Base-by-base conservation (phyloP, 371 early-diverging fungal genomes). In the Capillidium rhysosporum region DNA sequence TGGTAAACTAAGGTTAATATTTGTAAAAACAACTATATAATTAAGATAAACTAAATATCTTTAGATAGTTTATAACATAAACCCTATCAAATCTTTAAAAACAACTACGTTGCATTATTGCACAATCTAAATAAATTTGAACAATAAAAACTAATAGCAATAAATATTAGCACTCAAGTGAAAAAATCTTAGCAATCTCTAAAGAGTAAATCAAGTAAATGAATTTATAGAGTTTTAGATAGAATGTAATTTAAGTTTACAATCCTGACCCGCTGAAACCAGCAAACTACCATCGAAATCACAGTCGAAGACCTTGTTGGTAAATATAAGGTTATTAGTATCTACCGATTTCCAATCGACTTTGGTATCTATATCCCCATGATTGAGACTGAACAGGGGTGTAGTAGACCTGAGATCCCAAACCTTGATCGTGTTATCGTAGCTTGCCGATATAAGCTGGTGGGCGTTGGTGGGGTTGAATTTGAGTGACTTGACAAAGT, bases 331-430 rank as follows among this genome's bases (percentile, higher is more conserved):
- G 30, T 47, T 23, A 26, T 12, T 29, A 16, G 24, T 26, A 14
- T 23, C 23, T 12, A 47, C 16, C 23, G 48, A 21, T 5, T 29
- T 23, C 8, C 14, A 29, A 26, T 47, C 48, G 26, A 26, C 23
- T 29, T 47, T 47, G 4, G 26, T 12, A 26, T 51, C 51, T 9
- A 25, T 12, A 26, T 47, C 47, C 10, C 25, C 20, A 24, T 52
- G 52, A 2, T 8, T 9, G 14, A 52, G n/a, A 40, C 40, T 23
- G 24, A 52, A 86, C 49, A 86, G 62, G 25, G 91, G 75, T 3
- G 74, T 78, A 54, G 73, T 77, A 65, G 82, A 82, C 61, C 96
- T 78, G 38, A 92, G 79, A 69, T 95, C 96, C 93, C 93, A 93
- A 38, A 94, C 77, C 59, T 84, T 84, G 55, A 92, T 65, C n/a